Base-by-base conservation (phyloP, 2,329 filamentous ascomycete species). In the Penicillium sp. region DNA sequence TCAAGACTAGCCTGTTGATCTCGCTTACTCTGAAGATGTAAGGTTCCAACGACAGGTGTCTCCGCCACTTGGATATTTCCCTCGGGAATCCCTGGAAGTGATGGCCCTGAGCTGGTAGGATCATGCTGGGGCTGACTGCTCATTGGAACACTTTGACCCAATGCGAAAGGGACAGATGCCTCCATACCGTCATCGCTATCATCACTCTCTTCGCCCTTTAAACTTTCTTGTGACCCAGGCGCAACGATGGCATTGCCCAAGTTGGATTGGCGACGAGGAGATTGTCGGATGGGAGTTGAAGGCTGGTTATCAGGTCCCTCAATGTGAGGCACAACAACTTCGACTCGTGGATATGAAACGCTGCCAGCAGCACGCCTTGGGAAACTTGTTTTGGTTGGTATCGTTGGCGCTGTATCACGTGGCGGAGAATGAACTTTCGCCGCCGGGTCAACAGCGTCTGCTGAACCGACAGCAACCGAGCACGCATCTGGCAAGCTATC, bases 101-200 rank as follows among this genome's bases (percentile, higher is more conserved):
- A 61, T 27, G 56, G 58, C 4, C 50, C 59, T 3, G 67, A 66
- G 45, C 65, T 68, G 32, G 45, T 53, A 10, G 59, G 22, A 22
- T 59, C 64, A 29, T 60, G 56, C 40, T 65, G 64, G 6, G 50
- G 45, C 21, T 68, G 69, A 51, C 60, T 67, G 48, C 50, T 50
- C 45, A 55, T 53, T 24, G 67, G 69, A 18, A 63, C 54, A 31
- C 47, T 57, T 34, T 56, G 55, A 9, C 58, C 62, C 4, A 73
- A 61, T 18, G 69, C 65, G 47, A 57, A 61, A 18, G 71, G 71
- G n/a, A 74, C 56, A 49, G 65, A 67, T 13, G 64, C 65, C 45
- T 73, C 70, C 72, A 74, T 72, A 21, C 67, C 60, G 6, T 69
- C 69, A 6, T n/a, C n/a, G 10, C 18, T 40, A 40, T 73, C 70